phyloP scores from a whole-genome alignment of 768 basidiomycete species.

The Tricholoma sp. region DNA sequence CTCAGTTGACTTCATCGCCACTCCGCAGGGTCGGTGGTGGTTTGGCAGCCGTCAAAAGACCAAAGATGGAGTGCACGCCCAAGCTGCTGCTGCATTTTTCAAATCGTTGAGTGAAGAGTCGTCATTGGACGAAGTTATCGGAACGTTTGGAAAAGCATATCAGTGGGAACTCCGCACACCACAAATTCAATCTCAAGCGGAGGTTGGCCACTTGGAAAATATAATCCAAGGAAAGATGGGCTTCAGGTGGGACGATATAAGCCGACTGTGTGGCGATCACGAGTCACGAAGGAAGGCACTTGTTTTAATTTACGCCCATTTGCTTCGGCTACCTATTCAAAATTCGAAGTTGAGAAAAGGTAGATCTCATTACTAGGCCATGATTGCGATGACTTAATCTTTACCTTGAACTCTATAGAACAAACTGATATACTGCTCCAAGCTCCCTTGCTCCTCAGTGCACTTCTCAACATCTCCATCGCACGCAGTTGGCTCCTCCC shows the following conservation, averaged over 20 bases:
- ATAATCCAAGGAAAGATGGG: slow-evolving; percentile 45
- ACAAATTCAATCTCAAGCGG: slow-evolving; percentile 25
- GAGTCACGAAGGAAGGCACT: slow-evolving; percentile 50
- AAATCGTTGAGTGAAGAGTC: slow-evolving; percentile 79
- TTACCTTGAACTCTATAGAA: slow-evolving; percentile 36
- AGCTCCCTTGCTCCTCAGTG: slow-evolving; percentile 68
- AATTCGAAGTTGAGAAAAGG: slow-evolving; percentile 61
- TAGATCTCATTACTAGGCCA: slow-evolving; percentile 6
- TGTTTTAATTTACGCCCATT: slow-evolving; percentile 78
- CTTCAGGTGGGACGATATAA: slow-evolving; percentile 50
- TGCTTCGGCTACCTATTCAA: slow-evolving; percentile 61
- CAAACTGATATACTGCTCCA: slow-evolving; percentile 69
- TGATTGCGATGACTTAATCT: neutral
- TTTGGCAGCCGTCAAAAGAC: slow-evolving; percentile 87
- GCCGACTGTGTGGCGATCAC: slow-evolving; percentile 33
- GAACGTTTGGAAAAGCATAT: slow-evolving; percentile 62
- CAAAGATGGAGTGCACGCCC: slow-evolving; percentile 83
- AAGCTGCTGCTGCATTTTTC: slow-evolving; percentile 86
- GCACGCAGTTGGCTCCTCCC: slow-evolving; percentile 88
- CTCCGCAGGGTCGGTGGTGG: slow-evolving; percentile 85
- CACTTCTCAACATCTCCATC: slow-evolving; percentile 76
- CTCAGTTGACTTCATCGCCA: neutral
- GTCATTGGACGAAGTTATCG: slow-evolving; percentile 64
- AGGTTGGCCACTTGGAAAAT: slow-evolving; percentile 47
- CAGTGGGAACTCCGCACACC: slow-evolving; percentile 45